Percentiles rank a stretch among this genome's conserved stretches.
These are phyloP conservation scores for Monilinia polystroma DNA, from an alignment of 2,329 filamentous ascomycete species.

Conservation along the genomic window DNA sequence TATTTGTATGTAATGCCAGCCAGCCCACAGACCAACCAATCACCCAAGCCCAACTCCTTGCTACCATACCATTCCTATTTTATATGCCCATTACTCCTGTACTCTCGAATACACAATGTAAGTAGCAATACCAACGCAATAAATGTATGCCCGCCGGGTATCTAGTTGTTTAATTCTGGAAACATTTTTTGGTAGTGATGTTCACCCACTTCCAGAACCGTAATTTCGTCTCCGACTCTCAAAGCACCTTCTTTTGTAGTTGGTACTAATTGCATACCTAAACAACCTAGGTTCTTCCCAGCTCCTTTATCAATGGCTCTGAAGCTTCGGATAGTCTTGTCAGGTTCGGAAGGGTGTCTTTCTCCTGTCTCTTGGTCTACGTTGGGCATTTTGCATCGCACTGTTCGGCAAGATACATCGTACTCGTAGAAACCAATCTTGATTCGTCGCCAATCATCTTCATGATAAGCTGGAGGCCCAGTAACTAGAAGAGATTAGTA, in stretches of 20 bases:
- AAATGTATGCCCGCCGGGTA: background rate
- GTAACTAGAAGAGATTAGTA: slow-evolving; percentile 44
- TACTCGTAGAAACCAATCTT: slow-evolving; percentile 53
- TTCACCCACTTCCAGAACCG: slow-evolving; percentile 24
- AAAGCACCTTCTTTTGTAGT: slow-evolving; percentile 43
- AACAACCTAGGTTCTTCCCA: slow-evolving; percentile 51
- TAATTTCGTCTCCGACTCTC: slow-evolving; percentile 25
- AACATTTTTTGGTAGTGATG: slow-evolving; percentile 22
- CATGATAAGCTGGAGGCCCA: slow-evolving; percentile 62
- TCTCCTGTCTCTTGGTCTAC: slow-evolving; percentile 54
- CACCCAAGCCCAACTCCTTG: slow-evolving; percentile 14
- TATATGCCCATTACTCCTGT: slow-evolving; percentile 17
- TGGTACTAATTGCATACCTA: slow-evolving; percentile 67
- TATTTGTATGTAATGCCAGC: slow-evolving; percentile 10
- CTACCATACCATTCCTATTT: slow-evolving; percentile 4
- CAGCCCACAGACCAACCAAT: background rate
- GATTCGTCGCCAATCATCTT: slow-evolving; percentile 68
- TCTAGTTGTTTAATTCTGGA: slow-evolving; percentile 17
- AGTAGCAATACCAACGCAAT: slow-evolving; percentile 1
- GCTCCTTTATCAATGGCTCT: slow-evolving; percentile 62
- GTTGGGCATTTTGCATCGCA: slow-evolving; percentile 70
- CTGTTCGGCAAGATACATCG: slow-evolving; percentile 62
- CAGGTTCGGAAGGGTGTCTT: slow-evolving; percentile 50
- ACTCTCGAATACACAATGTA: background rate
- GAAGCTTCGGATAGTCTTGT: slow-evolving; percentile 56